Evolutionary conservation across 2,329 filamentous ascomycete genomes (phyloP), one percentile per base, ranked within the genome.

Genomic region (Zasmidium angulare): DNA sequence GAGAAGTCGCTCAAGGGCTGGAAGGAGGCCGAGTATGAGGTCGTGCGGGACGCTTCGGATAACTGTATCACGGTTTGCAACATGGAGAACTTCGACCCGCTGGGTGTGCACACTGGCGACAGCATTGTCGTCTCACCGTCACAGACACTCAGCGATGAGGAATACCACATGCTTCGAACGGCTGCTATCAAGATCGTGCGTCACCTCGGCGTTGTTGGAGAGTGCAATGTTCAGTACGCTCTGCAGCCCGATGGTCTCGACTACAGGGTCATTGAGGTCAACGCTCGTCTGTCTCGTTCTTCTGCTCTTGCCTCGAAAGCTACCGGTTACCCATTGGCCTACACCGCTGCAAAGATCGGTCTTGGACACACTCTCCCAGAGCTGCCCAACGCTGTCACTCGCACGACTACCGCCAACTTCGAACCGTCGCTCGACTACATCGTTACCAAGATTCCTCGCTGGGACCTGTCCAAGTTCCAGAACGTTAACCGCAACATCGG

Each of bases 51-150:
- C 77, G 93, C 91, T 55, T 88, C 90, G 76, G 96, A 98, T 84
- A 99, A 99, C 85, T 98, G 95, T 76, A 98, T 98, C 72, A 98
- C 93, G 2, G 93, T 98, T 69, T 98, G 93, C 84, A 98, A 96
- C 81, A 96, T 96, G 91, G 91, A 96, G 78, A 98, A 98, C 84
- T 98, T 98, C 71, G 95, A 98, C 73, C 95, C 95, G 66, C 86
- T 99, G 40, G 95, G 95, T 72, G 96, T 96, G 57, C 95, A 99
- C 79, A 99, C 95, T 50, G 95, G 95, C 79, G 95, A 99, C 82
- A 97, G 93, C 70, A 99, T 99, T 71, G 95, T 99, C 64, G 93
- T 98, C 61, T 95, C 95, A 46, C 95, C 95, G 52, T 95, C 90
- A 79, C 95, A 99, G 80, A 99, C 95, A 22, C 82, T 99, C 72